Conservation (phyloP, 495 filamentous ascomycete species). For the Darksidea phi region DNA sequence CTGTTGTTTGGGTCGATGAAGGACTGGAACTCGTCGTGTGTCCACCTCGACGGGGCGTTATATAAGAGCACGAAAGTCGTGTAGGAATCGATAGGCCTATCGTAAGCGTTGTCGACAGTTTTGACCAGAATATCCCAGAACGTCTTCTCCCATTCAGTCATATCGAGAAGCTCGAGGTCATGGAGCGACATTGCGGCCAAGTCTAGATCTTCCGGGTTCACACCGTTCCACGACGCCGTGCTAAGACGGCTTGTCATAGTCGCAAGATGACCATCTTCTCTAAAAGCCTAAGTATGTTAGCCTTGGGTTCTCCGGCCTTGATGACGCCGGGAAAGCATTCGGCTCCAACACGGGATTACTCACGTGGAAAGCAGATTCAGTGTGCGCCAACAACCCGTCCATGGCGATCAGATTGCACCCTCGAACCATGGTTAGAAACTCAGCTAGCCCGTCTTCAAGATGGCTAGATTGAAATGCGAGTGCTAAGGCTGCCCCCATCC, state of each 20-base stretch:
- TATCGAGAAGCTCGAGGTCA: slow-evolving; percentile 17
- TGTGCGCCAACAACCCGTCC: slow-evolving; percentile 48
- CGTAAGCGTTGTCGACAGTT: slow-evolving; percentile 29
- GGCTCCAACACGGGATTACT: slow-evolving; percentile 31
- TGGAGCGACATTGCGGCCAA: slow-evolving; percentile 27
- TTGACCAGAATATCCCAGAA: slow-evolving; percentile 27
- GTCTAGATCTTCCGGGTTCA: slow-evolving; percentile 26
- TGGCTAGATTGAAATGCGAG: slow-evolving; percentile 60
- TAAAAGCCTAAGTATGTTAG: slow-evolving; percentile 24
- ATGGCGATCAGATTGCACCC: slow-evolving; percentile 56
- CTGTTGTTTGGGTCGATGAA: slow-evolving; percentile 54
- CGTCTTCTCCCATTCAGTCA: slow-evolving; percentile 27
- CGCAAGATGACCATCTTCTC: slow-evolving; percentile 29
- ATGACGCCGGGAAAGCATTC: background rate
- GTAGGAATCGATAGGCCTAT: slow-evolving; percentile 39
- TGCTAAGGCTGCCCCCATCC: slow-evolving; percentile 58
- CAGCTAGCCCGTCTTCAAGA: slow-evolving; percentile 58
- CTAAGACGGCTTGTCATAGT: slow-evolving; percentile 32
- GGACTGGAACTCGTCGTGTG: slow-evolving; percentile 53
- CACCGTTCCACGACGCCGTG: slow-evolving; percentile 4
- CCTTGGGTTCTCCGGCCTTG: background rate
- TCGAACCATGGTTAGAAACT: slow-evolving; percentile 63
- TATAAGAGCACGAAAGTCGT: slow-evolving; percentile 42
- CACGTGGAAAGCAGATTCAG: slow-evolving; percentile 50
- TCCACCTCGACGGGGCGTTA: slow-evolving; percentile 47